phyloP scores from a whole-genome alignment of 225 moss, liverwort and hornwort genomes.

The Thuidium tamariscinum region DNA sequence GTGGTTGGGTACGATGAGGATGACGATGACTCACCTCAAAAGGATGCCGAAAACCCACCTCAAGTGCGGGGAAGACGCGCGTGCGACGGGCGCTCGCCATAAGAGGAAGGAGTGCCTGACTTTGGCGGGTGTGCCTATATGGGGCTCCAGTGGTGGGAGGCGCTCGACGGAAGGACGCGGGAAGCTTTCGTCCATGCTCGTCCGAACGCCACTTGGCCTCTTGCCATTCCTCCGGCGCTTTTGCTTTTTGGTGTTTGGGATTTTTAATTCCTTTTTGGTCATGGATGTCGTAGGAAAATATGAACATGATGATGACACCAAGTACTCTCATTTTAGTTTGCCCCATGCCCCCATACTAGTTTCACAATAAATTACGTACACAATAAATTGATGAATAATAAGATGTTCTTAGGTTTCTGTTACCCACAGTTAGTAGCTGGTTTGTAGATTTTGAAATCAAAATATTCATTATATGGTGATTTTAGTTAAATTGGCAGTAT shows the following conservation, averaged over 20 bases:
- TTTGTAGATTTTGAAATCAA: background rate
- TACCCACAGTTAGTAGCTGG: rapidly evolving
- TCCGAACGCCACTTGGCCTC: background rate
- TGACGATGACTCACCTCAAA: background rate
- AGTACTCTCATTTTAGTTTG: background rate
- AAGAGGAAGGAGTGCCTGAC: background rate
- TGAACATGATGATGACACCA: background rate
- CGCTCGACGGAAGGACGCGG: background rate
- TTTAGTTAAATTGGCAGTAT: too few species aligned
- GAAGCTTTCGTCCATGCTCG: background rate
- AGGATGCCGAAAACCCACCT: background rate
- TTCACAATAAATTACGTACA: background rate
- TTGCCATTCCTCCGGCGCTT: too few species aligned
- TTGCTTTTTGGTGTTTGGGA: background rate
- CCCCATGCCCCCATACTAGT: background rate
- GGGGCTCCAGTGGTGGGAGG: background rate
- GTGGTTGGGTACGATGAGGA: background rate
- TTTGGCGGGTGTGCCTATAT: background rate
- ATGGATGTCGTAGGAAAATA: background rate
- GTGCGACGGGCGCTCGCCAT: background rate
- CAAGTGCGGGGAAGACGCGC: background rate
- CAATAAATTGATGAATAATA: too few species aligned
- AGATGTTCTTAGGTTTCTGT: background rate
- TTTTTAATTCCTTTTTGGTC: background rate
- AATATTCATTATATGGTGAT: too few species aligned